Evolutionary conservation across 441 rosid genomes (phyloP).

Genomic region (Melianthus villosus): DNA sequence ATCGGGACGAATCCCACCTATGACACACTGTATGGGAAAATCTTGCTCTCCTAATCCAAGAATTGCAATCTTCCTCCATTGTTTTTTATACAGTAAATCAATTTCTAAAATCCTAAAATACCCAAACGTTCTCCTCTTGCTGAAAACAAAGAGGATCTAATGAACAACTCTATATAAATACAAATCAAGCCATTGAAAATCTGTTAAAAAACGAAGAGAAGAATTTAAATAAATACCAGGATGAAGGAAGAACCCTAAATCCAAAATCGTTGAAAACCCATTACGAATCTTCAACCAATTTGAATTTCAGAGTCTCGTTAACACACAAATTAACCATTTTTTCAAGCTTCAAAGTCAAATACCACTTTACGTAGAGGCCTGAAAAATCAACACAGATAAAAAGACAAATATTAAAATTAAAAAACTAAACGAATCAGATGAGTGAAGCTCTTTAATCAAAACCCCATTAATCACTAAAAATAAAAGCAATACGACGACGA

Average conservation of each 20-base stretch:
- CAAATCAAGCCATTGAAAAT: too few species aligned
- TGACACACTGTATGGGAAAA: conserved; percentile 77
- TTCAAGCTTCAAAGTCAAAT: conserved; percentile 27
- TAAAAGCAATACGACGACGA: too few species aligned
- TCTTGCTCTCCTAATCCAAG: conserved; percentile 88
- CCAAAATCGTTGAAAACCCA: neutral
- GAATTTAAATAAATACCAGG: too few species aligned
- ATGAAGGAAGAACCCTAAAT: too few species aligned
- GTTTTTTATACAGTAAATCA: conserved; percentile 8
- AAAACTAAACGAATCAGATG: too few species aligned
- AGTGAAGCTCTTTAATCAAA: too few species aligned
- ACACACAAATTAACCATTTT: neutral
- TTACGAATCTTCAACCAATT: neutral
- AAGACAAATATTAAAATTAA: too few species aligned
- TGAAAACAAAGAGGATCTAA: neutral
- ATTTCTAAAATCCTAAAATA: conserved; percentile 19
- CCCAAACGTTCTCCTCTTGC: neutral
- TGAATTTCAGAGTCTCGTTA: neutral
- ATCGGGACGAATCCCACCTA: conserved; percentile 45
- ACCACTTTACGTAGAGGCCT: conserved; percentile 38
- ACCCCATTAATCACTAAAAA: too few species aligned
- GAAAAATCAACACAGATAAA: too few species aligned
- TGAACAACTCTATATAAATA: too few species aligned
- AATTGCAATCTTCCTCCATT: conserved; percentile 62
- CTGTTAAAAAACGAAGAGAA: too few species aligned